Evolutionary conservation across 192 early-diverging fungal genomes (phyloP), one percentile per base, ranked within the genome.

Genomic region (Obelidium mucronatum): DNA sequence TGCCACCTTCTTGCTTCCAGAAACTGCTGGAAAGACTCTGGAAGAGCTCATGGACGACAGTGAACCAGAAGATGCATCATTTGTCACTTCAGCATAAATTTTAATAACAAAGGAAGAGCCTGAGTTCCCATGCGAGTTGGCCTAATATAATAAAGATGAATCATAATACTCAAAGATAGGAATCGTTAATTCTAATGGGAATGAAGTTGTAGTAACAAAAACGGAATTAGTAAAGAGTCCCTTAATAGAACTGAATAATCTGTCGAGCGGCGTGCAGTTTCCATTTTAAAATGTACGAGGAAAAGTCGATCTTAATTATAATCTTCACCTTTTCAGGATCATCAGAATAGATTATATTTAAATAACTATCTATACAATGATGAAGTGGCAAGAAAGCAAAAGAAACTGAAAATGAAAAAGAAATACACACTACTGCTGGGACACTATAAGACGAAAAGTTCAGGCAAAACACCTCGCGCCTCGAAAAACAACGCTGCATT

Each of bases 11-110:
- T 77, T 90, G 26, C 82, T 95, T 42, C 92, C 93, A 40, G 94
- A 95, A 79, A 93, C 94, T 44, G 90, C 88, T 66, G 93, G 93
- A n/a, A 80, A 81, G 79, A 75, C 91, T 11, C 85, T 95, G 34
- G 94, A 95, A 82, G 93, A 94, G 78, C 71, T 84, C n/a, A n/a
- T n/a, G n/a, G n/a, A n/a, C n/a, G n/a, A n/a, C n/a, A n/a, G n/a
- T n/a, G n/a, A n/a, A n/a, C n/a, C n/a, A n/a, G n/a, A n/a, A n/a
- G n/a, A n/a, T n/a, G n/a, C n/a, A n/a, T n/a, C n/a, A n/a, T n/a
- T n/a, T n/a, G n/a, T n/a, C n/a, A n/a, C n/a, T n/a, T n/a, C n/a
- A n/a, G n/a, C n/a, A n/a, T n/a, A n/a, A n/a, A n/a, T n/a, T n/a
- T n/a, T n/a, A n/a, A n/a, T n/a, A n/a, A n/a, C n/a, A n/a, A n/a